These are phyloP conservation scores for Epicoccum sorghinum DNA, from an alignment of 2,329 filamentous ascomycete genomes.

Conservation along the genomic window DNA sequence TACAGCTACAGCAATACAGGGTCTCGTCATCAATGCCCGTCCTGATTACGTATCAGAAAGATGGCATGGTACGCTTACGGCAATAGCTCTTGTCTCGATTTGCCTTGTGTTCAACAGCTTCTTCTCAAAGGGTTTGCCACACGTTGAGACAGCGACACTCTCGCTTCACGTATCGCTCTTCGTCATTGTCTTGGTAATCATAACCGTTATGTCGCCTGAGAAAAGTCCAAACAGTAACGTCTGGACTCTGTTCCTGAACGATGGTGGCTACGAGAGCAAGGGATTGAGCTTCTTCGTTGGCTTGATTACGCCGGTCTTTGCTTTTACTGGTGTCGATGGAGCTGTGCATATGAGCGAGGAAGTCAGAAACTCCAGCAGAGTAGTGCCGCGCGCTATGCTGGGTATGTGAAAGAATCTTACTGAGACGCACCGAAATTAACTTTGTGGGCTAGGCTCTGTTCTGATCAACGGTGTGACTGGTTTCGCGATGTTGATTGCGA, in stretches of 20 bases:
- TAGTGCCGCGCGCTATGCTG: slow-evolving; percentile 22
- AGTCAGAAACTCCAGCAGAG: slow-evolving; percentile 15
- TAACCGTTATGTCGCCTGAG: slow-evolving; percentile 52
- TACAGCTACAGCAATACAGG: slow-evolving; percentile 24
- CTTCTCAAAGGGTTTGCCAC: slow-evolving; percentile 48
- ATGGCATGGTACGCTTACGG: neutral
- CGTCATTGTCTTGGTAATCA: slow-evolving; percentile 54
- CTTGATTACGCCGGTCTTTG: slow-evolving; percentile 35
- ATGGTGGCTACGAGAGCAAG: slow-evolving; percentile 50
- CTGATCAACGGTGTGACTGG: slow-evolving; percentile 28
- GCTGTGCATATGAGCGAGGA: slow-evolving; percentile 24
- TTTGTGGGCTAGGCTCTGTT: slow-evolving; percentile 23
- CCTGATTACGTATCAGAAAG: neutral
- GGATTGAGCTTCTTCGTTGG: slow-evolving; percentile 51
- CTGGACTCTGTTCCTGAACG: slow-evolving; percentile 53
- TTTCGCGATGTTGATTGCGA: slow-evolving; percentile 39
- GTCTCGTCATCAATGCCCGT: slow-evolving; percentile 39
- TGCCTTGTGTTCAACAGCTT: slow-evolving; percentile 46
- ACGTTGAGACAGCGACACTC: neutral
- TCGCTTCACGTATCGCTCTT: slow-evolving; percentile 48
- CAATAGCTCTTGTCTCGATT: slow-evolving; percentile 23
- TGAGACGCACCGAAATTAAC: neutral
- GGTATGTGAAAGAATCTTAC: slow-evolving; percentile 8
- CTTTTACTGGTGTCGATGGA: slow-evolving; percentile 27
- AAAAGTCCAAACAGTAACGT: slow-evolving; percentile 41